phyloP scores from a whole-genome alignment of 768 basidiomycete genomes.

The Leccinum disarticulatum region DNA sequence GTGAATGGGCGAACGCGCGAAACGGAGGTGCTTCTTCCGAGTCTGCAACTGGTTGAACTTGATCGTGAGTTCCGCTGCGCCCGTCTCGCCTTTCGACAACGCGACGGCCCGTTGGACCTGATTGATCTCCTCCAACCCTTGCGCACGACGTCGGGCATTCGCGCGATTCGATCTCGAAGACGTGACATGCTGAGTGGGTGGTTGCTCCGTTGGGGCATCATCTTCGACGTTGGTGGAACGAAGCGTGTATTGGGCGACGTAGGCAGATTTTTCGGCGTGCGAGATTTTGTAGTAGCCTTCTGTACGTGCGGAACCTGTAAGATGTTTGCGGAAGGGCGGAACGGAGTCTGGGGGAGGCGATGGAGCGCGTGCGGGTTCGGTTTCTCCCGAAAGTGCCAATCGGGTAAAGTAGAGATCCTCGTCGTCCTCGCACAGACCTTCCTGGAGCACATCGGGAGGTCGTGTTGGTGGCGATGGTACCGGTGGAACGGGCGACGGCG shows the following conservation, averaged over 20 bases:
- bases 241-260: conserved; percentile 85
- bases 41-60: conserved; percentile 99
- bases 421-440: conserved; percentile 76
- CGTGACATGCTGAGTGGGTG: conserved; percentile 54
- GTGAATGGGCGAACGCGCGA: conserved; percentile 93
- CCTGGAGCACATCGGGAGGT: conserved; percentile 52
- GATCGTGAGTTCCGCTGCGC: conserved; percentile 71
- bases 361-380: conserved; percentile 23
- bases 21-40: conserved; percentile 95
- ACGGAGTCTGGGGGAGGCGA: conserved; percentile 42
- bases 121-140: conserved; percentile 93
- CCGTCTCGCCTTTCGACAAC: conserved; percentile 71
- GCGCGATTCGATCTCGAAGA: conserved; percentile 90
- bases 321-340: conserved; percentile 67
- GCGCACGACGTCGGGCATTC: conserved; percentile 85
- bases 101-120: conserved; percentile 81
- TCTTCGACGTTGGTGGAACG: conserved; percentile 50
- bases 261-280: conserved; percentile 85
- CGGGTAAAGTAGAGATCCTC: conserved; percentile 85
- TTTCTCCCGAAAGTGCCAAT: conserved; percentile 28
- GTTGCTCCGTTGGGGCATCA: conserved; percentile 40
- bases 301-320: conserved; percentile 85
- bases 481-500: conserved; percentile 50
- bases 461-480: conserved; percentile 42
- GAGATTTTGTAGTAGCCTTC: conserved; percentile 97